Base-by-base conservation (phyloP, 129 eudicot genomes). In the Flaveria trinervia region DNA sequence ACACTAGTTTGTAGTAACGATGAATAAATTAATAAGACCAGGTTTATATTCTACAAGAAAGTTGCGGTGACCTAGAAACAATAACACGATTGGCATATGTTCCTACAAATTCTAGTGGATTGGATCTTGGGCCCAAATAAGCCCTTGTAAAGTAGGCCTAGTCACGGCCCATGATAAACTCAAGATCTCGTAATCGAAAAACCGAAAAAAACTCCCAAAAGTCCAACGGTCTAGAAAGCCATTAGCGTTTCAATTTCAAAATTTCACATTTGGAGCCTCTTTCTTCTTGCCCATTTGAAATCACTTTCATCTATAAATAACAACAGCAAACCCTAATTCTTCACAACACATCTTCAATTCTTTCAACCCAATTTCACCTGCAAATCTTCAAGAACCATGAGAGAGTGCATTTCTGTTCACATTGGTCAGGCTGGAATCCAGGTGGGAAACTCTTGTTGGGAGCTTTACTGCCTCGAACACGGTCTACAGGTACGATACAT, bases 351-450 rank as follows among this genome's bases (percentile, higher is more conserved):
- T 36, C 41, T 36, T 4, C 41, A 36, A 36, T 5, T 36, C 41
- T 36, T 36, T 36, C 7, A 36, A 36, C 41, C 41, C 41, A 36
- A 36, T 4, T 36, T 36, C 25, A 36, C 13, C 33, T 48, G 18
- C 26, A 23, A 10, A 3, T 36, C 33, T 14, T 36, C 41, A 55
- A 41, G 28, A 80, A 77, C 82, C 41, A 90, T 88, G 92, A 90
- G 96, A 77, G 96, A 90, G 84, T 90, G 96, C 87, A 90, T 90
- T 52, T 90, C 96, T 13, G 84, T 90, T 83, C 96, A 90, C 82
- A 90, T 90, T 56, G 96, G 96, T 9, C 96, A 90, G 73, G 96
- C 96, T 55, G 96, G 96, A 13, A 90, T 90, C 57, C 96, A 90
- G 57, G 90, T 90, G 74, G 96, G 96, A 46, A 90, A 90, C 75